Base-by-base conservation (phyloP, 352 stramenopile genomes). In the Blastocystis sp. region DNA sequence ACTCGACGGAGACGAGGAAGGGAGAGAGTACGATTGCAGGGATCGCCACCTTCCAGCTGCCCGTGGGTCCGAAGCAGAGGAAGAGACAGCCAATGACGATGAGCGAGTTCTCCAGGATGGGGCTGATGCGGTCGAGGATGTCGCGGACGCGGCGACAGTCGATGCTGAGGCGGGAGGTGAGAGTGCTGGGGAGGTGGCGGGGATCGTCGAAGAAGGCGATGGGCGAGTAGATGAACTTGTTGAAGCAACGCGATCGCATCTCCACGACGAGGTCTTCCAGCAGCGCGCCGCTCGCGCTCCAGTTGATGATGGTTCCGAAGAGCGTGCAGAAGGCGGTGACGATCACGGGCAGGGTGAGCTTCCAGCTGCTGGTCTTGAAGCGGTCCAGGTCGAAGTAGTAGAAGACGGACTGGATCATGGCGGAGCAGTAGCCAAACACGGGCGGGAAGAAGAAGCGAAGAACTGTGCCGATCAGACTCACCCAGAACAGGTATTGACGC, bases 81-180 rank as follows among this genome's bases (percentile, higher is more conserved):
- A 80, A 2, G 6, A 80, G 37, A 29, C 39, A 80, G 3, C 55
- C 19, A 10, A 80, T 45, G 12, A 62, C 69, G 12, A 80, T 37
- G 2, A 80, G 26, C 6, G 6, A 80, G 69, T 80, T 80, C 39
- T 80, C 69, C 12, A 80, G 13, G 13, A 80, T 33, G 31, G 69
- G 69, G 21, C 33, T 37, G 13, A 80, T 1, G 37, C 39, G 12
- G 35, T 80, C 69, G 13, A 80, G 33, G 21, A 80, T 63, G 60
- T 88, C 77, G n/a, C 77, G 77, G 9, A 88, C 26, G n/a, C 77
- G 77, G 6, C 77, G 45, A 35, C 61, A 35, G 74, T 88, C 69
- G 16, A 80, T 80, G 50, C 69, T 62, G 6, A 80, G 37, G 12
- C 69, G 37, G 19, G 69, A 80, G 21, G 39, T 80, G 3, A 80